Evolutionary conservation across 75 land plant species (phyloP).

Genomic region (Pseudotsuga menziesii): DNA sequence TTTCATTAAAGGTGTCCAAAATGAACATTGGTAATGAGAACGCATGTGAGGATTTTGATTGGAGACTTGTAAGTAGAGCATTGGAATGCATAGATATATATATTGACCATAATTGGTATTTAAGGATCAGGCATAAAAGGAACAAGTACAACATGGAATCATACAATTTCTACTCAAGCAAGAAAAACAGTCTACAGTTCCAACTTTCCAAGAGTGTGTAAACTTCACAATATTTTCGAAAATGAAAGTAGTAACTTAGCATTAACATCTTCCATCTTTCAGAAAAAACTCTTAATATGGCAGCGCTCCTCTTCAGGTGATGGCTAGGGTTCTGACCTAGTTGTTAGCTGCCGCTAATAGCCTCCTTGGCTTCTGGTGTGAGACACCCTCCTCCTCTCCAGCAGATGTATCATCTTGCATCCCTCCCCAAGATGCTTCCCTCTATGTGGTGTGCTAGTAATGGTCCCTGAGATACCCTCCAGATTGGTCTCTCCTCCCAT

Average conservation of each 20-base stretch:
- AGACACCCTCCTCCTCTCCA: no score
- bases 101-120: not conserved
- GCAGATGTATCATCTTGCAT: no score
- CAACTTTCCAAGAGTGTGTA: slow-evolving; percentile 18
- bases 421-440: not conserved
- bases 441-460: not conserved
- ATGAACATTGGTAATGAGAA: not conserved
- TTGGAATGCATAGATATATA: not conserved
- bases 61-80: slow-evolving; percentile 8
- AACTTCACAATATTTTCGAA: not conserved
- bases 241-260: slow-evolving; percentile 17
- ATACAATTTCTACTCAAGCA: slow-evolving; percentile 11
- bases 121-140: not conserved
- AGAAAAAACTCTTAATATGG: no score
- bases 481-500: no score
- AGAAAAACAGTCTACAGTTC: slow-evolving; percentile 19
- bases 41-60: not conserved
- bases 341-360: no score
- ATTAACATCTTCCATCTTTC: no score
- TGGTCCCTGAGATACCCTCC: no score
- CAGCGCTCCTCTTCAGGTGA: no score
- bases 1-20: not conserved
- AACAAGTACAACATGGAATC: slow-evolving; percentile 8
- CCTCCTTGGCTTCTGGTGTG: no score
- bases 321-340: no score